A percentile compares a stretch with the other conserved stretches of the same genome.
phyloP scores from a whole-genome alignment of 2,329 filamentous ascomycete species.

The Nemania sp. region DNA sequence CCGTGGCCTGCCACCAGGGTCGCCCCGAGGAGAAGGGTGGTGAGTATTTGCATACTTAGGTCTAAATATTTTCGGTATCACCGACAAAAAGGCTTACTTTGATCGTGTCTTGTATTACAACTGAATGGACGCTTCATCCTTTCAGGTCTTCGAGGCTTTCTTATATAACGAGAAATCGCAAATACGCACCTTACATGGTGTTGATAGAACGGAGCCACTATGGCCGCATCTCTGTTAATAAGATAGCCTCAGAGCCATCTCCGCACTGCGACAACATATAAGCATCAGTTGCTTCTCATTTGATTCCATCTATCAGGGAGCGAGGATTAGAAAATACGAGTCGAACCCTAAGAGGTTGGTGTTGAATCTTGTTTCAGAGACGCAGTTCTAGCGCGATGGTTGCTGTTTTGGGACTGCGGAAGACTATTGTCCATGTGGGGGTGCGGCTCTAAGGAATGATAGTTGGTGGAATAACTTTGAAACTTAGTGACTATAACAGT shows the following conservation, averaged over 20 bases:
- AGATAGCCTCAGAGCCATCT: too few species aligned
- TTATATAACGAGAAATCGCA: not conserved
- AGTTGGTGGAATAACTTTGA: constrained; percentile 30
- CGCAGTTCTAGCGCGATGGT: not conserved
- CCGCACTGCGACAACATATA: not conserved
- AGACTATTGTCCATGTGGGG: constrained; percentile 13
- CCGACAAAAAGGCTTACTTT: not conserved
- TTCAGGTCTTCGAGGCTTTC: too few species aligned
- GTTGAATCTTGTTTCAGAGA: not conserved
- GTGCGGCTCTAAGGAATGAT: constrained; percentile 5
- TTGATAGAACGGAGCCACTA: constrained; percentile 9
- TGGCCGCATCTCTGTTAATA: not conserved
- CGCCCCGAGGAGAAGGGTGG: constrained; percentile 40
- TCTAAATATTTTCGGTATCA: too few species aligned
- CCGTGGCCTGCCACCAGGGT: constrained; percentile 54
- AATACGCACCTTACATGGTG: not conserved
- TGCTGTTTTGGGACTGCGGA: constrained; percentile 21
- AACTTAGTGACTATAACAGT: too few species aligned
- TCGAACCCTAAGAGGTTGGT: not conserved
- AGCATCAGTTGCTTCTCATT: not conserved
- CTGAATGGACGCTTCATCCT: too few species aligned
- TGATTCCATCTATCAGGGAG: constrained; percentile 21
- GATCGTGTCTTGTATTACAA: too few species aligned
- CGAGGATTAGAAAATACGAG: not conserved
- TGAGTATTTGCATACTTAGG: constrained; percentile 38